Base-by-base conservation (phyloP, 805 yeast genomes). In the Candida stauntonica region DNA sequence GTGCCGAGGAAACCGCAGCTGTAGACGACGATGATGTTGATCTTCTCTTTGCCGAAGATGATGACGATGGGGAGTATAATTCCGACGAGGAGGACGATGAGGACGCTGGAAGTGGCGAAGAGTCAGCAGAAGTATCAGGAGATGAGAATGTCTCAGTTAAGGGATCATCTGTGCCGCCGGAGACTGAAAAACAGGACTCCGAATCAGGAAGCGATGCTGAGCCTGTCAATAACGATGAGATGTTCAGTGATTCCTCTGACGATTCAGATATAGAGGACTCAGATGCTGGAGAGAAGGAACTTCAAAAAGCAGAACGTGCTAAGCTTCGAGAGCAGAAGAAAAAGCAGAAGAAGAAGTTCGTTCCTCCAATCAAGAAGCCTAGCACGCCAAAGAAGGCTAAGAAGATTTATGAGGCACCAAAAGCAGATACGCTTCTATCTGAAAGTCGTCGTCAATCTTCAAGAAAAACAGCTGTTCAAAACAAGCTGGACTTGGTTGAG, bases 391-490 rank as follows among this genome's bases (percentile, higher is more conserved):
- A 44, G 52, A 26, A 55, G 57, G 28, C 70, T 57, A 30, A 58
- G 56, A 36, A 63, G 62, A 38, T 54, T 42, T 53, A 46, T 41
- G 68, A 54, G 42, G 47, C 66, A 45, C 54, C 71, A 4, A 67
- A 64, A 47, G 73, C 82, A 0, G 80, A 73, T 11, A 65, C 77
- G 13, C 56, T 85, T 19, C 55, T 82, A 16, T 61, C 68, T 13
- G 59, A 66, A 2, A 67, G 66, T 5, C 68, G 95, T 57, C 68
- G 96, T 51, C 75, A 82, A 0, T 85, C 95, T 0, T 75, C 86
- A 14, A 75, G 99, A 57, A 65, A 76, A 8, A 73, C 95, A 0
- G 93, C 94, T 0, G 73, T 86, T 5, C 79, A 79, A 49, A 86
- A 78, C 56, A 86, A 86, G 51, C 67, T 85, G 46, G 85, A 79